A percentile compares a stretch with the other conserved stretches of the same genome.
Evolutionary conservation across 192 early-diverging fungal species (phyloP).

Genomic region (Coemansia sp.): DNA sequence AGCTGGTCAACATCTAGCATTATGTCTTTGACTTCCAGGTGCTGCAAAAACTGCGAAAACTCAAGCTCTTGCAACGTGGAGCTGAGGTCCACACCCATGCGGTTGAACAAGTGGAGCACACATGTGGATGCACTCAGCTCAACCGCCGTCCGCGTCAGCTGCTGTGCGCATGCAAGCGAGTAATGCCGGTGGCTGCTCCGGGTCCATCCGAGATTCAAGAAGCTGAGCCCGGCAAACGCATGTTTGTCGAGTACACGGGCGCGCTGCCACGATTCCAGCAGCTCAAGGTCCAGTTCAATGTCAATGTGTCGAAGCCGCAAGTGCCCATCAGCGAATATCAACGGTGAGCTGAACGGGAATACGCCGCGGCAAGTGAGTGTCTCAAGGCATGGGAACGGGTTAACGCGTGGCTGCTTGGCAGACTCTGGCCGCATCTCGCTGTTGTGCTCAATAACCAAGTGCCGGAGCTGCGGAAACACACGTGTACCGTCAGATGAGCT

Average conservation of each 20-base stretch:
- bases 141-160: not conserved
- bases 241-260: not conserved
- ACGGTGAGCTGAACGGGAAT: constrained; percentile 2
- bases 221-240: not conserved
- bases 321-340: not conserved
- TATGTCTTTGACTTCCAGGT: not conserved
- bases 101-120: not conserved
- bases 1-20: not conserved
- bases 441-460: not conserved
- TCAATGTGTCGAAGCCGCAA: not conserved
- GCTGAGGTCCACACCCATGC: not conserved
- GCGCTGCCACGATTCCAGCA: not conserved
- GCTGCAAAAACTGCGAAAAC: not conserved
- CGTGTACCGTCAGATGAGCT: not conserved
- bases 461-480: not conserved
- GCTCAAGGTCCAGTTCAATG: not conserved
- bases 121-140: not conserved
- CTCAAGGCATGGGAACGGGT: constrained; percentile 1
- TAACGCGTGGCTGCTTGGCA: not conserved
- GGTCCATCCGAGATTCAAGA: not conserved
- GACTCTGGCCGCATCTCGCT: not conserved
- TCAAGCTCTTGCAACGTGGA: not conserved
- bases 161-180: not conserved
- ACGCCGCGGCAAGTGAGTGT: constrained; percentile 3
- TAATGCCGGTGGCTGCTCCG: not conserved